Conservation (phyloP, 1,284 basidiomycete species). For the Boletus mariae region DNA sequence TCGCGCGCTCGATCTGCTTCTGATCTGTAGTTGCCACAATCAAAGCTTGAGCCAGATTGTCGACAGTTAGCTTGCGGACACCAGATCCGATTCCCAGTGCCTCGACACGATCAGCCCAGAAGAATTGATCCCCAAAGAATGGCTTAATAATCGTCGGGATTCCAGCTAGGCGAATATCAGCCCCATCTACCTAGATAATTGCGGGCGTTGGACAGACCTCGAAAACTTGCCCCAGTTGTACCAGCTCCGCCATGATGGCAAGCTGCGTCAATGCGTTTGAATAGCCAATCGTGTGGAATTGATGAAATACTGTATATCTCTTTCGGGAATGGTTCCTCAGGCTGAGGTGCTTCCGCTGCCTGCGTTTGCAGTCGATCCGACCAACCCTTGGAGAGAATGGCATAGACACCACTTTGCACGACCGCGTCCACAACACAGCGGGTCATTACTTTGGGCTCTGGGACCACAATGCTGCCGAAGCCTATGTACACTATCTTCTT, state of each 20-base stretch:
- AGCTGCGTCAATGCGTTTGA: constrained; percentile 89
- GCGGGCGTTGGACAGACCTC: constrained; percentile 50
- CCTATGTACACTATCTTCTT: constrained; percentile 98
- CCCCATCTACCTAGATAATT: background rate
- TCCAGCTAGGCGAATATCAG: constrained; percentile 55
- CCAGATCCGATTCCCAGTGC: constrained; percentile 86
- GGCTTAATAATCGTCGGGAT: constrained; percentile 95
- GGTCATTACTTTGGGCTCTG: constrained; percentile 91
- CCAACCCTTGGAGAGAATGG: constrained; percentile 97
- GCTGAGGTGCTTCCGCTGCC: constrained; percentile 53
- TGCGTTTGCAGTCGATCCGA: constrained; percentile 84
- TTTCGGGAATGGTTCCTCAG: constrained; percentile 67
- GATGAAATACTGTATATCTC: constrained; percentile 83
- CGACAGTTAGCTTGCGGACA: constrained; percentile 81
- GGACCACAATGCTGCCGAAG: constrained; percentile 97
- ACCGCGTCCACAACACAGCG: constrained; percentile 88
- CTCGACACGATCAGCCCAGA: constrained; percentile 95
- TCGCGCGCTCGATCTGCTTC: constrained; percentile 86
- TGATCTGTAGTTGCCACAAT: constrained; percentile 78
- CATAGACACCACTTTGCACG: constrained; percentile 77
- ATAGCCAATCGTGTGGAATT: constrained; percentile 97
- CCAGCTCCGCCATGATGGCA: constrained; percentile 98
- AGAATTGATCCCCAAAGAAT: constrained; percentile 97
- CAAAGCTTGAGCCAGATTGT: constrained; percentile 76
- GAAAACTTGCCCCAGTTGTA: constrained; percentile 89